Evolutionary conservation across 2,329 filamentous ascomycete species (phyloP).

Genomic region (Didymellaceae sp.): DNA sequence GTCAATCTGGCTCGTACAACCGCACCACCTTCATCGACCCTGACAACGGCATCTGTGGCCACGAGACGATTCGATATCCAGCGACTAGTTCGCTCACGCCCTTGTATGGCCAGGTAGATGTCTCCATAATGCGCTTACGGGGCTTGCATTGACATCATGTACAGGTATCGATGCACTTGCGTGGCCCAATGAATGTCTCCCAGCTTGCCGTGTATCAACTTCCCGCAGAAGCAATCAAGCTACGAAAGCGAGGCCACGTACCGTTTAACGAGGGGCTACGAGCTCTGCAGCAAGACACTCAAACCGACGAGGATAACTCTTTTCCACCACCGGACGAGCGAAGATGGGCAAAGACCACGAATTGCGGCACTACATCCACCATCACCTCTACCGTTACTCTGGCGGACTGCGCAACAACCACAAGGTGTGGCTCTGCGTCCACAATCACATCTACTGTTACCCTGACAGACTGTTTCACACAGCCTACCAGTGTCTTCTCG

Average conservation of each 20-base stretch:
- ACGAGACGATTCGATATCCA: constrained; percentile 59
- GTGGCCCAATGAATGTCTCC: constrained; percentile 71
- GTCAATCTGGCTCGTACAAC: constrained; percentile 67
- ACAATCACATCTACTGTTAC: no score
- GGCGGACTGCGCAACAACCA: constrained; percentile 11
- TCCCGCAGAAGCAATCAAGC: constrained; percentile 23
- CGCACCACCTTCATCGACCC: constrained; percentile 67
- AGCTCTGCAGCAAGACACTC: constrained; percentile 5
- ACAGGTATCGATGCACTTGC: constrained; percentile 74
- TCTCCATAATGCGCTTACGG: background rate
- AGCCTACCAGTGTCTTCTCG: no score
- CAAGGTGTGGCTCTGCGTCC: background rate
- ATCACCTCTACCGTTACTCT: constrained; percentile 21
- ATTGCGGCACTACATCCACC: constrained; percentile 12
- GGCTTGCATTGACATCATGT: constrained; percentile 2
- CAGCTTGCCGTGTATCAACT: constrained; percentile 73
- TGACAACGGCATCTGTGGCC: constrained; percentile 62
- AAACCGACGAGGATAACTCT: background rate
- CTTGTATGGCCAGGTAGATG: constrained; percentile 70
- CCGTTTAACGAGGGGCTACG: constrained; percentile 27
- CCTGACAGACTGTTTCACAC: no score
- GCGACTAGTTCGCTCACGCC: constrained; percentile 70
- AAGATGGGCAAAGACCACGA: constrained; percentile 12
- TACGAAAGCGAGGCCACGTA: constrained; percentile 25
- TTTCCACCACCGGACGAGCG: background rate